Percentiles rank a stretch among this genome's conserved stretches.
phyloP scores from a whole-genome alignment of 768 basidiomycete genomes.

The Rhizopogon sp. region DNA sequence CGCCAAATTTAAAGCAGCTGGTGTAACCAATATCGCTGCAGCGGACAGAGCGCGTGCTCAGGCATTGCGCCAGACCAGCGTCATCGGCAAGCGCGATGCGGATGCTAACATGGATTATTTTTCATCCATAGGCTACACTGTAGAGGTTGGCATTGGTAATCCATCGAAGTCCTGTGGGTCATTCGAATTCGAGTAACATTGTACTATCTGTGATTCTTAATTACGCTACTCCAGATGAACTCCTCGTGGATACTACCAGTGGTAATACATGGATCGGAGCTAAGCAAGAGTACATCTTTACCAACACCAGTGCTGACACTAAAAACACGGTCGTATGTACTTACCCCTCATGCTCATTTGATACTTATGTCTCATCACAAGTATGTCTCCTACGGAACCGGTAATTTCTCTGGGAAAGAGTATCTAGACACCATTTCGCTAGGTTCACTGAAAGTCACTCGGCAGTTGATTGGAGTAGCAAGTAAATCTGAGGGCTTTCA shows the following conservation, averaged over 20 bases:
- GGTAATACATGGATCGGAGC: slow-evolving; percentile 17
- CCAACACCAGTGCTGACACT: not conserved
- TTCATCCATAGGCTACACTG: slow-evolving; percentile 18
- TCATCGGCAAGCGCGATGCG: not conserved
- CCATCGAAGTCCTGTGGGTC: slow-evolving; percentile 14
- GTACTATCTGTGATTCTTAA: not conserved
- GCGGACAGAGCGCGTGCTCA: not conserved
- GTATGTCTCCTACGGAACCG: slow-evolving; percentile 19
- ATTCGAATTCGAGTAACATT: not conserved
- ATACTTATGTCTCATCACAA: not conserved
- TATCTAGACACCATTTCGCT: slow-evolving; percentile 12
- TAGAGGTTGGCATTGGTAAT: slow-evolving; percentile 11
- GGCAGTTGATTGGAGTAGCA: slow-evolving; percentile 31
- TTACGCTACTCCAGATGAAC: slow-evolving; percentile 6
- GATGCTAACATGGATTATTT: not conserved
- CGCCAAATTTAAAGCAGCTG: slow-evolving; percentile 1
- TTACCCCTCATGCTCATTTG: not conserved
- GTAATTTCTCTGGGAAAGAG: slow-evolving; percentile 14
- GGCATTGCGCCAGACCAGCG: not conserved
- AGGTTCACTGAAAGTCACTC: slow-evolving; percentile 7
- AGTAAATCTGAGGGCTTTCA: slow-evolving; percentile 16
- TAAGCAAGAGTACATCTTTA: slow-evolving; percentile 1
- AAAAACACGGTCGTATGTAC: slow-evolving; percentile 4
- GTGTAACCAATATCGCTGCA: slow-evolving; percentile 1
- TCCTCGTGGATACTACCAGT: slow-evolving; percentile 16